phyloP scores from a whole-genome alignment of 78 protist species.

The Salpingoeca rosetta region DNA sequence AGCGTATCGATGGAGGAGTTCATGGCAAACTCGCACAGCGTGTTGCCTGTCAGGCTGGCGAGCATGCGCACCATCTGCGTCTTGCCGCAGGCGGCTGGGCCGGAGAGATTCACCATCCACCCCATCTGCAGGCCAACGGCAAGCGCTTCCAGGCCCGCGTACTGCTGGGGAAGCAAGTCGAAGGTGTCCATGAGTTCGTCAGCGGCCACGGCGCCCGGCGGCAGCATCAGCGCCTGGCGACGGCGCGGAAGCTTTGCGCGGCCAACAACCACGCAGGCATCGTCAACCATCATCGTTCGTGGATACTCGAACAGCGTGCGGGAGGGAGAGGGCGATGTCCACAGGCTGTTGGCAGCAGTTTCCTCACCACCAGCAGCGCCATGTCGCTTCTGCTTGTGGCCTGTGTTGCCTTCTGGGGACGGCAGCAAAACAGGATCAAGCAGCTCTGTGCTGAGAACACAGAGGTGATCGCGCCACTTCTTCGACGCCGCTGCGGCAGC shows the following conservation, averaged over 20 bases:
- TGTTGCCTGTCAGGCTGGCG: slow-evolving; percentile 64
- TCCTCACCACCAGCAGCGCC: too few species aligned
- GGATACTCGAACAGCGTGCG: too few species aligned
- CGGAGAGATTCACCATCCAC: slow-evolving; percentile 73
- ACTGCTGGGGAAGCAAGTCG: not conserved
- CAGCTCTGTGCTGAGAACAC: too few species aligned
- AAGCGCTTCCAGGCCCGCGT: slow-evolving; percentile 29
- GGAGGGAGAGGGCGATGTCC: too few species aligned
- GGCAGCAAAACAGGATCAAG: too few species aligned
- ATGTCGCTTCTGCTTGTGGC: too few species aligned
- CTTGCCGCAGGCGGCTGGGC: slow-evolving; percentile 83
- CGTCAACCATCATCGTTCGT: too few species aligned
- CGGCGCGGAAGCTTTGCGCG: not conserved
- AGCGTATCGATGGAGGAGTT: slow-evolving; percentile 70
- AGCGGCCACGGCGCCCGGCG: not conserved
- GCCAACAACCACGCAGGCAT: not conserved
- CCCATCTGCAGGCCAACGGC: slow-evolving; percentile 37
- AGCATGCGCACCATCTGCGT: slow-evolving; percentile 61
- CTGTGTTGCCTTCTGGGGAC: too few species aligned
- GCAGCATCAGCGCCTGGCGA: not conserved
- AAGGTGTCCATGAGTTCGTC: not conserved
- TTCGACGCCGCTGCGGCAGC: too few species aligned
- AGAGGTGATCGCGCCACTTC: too few species aligned
- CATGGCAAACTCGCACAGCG: slow-evolving; percentile 71
- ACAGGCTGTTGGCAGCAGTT: too few species aligned